phyloP scores from a whole-genome alignment of 352 stramenopile genomes.

The Blastocystis sp. region DNA sequence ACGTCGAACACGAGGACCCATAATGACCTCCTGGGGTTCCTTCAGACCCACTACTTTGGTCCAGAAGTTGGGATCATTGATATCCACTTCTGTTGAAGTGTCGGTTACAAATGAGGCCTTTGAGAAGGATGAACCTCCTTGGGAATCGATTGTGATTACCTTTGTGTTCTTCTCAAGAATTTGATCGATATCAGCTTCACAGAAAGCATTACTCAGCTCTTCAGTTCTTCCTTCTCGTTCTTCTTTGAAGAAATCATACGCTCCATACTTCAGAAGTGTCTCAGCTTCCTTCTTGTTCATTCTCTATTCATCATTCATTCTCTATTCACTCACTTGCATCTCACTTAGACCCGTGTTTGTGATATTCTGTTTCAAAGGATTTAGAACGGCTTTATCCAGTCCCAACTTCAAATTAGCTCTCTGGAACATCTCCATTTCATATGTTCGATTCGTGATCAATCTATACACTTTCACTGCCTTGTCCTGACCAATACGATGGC shows the following conservation, averaged over 20 bases:
- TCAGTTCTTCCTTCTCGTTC: slow-evolving; percentile 78
- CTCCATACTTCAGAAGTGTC: slow-evolving; percentile 81
- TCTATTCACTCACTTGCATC: not conserved
- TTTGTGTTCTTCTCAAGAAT: slow-evolving; percentile 79
- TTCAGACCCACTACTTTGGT: slow-evolving; percentile 82
- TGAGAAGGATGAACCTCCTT: slow-evolving; percentile 75
- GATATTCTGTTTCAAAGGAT: slow-evolving; percentile 64
- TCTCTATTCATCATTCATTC: slow-evolving; percentile 63
- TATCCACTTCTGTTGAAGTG: slow-evolving; percentile 77
- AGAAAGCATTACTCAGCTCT: slow-evolving; percentile 85
- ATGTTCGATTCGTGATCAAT: slow-evolving; percentile 80
- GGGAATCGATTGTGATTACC: slow-evolving; percentile 60
- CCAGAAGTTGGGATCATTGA: slow-evolving; percentile 87
- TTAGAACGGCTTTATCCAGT: slow-evolving; percentile 80
- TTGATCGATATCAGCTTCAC: slow-evolving; percentile 92
- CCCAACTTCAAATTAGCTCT: slow-evolving; percentile 81
- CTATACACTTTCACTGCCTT: slow-evolving; percentile 86
- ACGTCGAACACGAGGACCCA: slow-evolving; percentile 47
- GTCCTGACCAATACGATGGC: slow-evolving; percentile 83
- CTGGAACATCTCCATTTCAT: slow-evolving; percentile 85
- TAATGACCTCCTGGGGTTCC: slow-evolving; percentile 70
- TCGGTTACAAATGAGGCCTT: slow-evolving; percentile 83
- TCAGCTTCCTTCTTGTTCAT: slow-evolving; percentile 83
- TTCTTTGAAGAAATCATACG: slow-evolving; percentile 85
- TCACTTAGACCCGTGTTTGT: slow-evolving; percentile 66